phyloP scores from a whole-genome alignment of 305 asterid species.

The Fraxinus dipetala region DNA sequence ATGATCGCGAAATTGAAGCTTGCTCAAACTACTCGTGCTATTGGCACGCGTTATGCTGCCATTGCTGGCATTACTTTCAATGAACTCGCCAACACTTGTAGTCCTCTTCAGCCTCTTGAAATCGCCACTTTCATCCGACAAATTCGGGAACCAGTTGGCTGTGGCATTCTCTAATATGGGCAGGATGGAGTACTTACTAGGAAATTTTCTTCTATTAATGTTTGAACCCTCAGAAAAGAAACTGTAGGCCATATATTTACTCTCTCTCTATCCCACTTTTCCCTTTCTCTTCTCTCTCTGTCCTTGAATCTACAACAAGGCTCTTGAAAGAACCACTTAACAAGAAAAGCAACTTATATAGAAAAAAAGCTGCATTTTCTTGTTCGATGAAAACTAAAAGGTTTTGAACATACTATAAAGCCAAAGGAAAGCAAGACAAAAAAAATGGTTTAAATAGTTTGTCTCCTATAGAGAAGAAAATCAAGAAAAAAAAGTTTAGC shows the following conservation, averaged over 20 bases:
- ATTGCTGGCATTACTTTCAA: not conserved
- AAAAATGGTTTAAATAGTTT: slow-evolving; percentile 10
- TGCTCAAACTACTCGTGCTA: slow-evolving; percentile 31
- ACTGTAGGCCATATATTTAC: slow-evolving; percentile 36
- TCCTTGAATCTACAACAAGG: slow-evolving; percentile 28
- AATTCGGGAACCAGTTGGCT: slow-evolving; percentile 31
- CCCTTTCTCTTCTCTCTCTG: not conserved
- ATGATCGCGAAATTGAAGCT: slow-evolving; percentile 64
- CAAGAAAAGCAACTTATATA: slow-evolving; percentile 35
- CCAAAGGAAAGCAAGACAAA: not conserved
- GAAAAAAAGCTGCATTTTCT: slow-evolving; percentile 25
- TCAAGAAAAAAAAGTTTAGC: not conserved
- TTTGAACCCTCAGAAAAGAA: slow-evolving; percentile 22
- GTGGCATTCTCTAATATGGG: slow-evolving; percentile 30
- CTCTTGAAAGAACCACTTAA: slow-evolving; percentile 66
- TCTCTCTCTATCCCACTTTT: not conserved
- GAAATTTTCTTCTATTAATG: slow-evolving; percentile 21
- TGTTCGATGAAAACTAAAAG: slow-evolving; percentile 36
- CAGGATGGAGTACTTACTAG: slow-evolving; percentile 14
- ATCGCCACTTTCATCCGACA: slow-evolving; percentile 34
- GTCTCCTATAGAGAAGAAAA: slow-evolving; percentile 24
- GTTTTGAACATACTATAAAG: slow-evolving; percentile 10
- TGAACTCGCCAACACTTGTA: slow-evolving; percentile 28
- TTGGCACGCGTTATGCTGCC: slow-evolving; percentile 28
- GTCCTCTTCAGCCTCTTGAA: slow-evolving; percentile 47